Base-by-base conservation (phyloP, 1,139 yeast species). In the Suhomyces anneliseae region DNA sequence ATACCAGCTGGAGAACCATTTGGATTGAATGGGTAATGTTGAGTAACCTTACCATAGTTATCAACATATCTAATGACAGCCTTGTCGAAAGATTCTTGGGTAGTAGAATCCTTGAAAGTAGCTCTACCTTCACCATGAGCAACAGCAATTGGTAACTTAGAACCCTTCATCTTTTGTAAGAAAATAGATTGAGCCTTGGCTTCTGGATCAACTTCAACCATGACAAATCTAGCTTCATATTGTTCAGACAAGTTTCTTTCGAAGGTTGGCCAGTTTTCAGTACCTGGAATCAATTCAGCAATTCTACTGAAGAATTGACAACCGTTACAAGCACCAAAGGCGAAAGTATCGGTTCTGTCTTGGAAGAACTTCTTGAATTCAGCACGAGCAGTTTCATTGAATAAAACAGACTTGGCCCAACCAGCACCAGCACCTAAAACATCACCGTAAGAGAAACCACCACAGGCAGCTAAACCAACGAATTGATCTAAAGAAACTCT, bases 111-210 rank as follows among this genome's bases (percentile, higher is more conserved):
- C 47, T 68, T 71, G 66, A 92, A 95, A 41, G 76, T 70, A 19
- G 97, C 98, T 58, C 90, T 83, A 60, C 99, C 99, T 74, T 95
- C 99, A 59, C 99, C 99, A 63, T 95, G 99, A 6, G 99, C 99
- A 55, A 93, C 99, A 27, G 95, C 97, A 68, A 93, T 90, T 47
- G 99, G 99, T 60, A 95, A 70, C 60, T 84, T 82, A 11, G 98
- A 89, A 8, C 97, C 96, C 63, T 84, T 81, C 99, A 95, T 92
- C 47, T 87, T 92, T 49, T 85, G 78, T 58, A 92, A 81, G 79
- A 95, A 93, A 50, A 93, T 83, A 39, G 87, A 81, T 53, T 82
- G 80, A 48, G 74, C 70, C 48, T 68, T 64, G 33, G 70, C 76
- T 26, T 73, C 65, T 35, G 70, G 66, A 33, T 81, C 84, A 45